A percentile compares a stretch with the other conserved stretches of the same genome.
Evolutionary conservation across 2,329 filamentous ascomycete genomes (phyloP).

Genomic region (Aureobasidium namibiae): DNA sequence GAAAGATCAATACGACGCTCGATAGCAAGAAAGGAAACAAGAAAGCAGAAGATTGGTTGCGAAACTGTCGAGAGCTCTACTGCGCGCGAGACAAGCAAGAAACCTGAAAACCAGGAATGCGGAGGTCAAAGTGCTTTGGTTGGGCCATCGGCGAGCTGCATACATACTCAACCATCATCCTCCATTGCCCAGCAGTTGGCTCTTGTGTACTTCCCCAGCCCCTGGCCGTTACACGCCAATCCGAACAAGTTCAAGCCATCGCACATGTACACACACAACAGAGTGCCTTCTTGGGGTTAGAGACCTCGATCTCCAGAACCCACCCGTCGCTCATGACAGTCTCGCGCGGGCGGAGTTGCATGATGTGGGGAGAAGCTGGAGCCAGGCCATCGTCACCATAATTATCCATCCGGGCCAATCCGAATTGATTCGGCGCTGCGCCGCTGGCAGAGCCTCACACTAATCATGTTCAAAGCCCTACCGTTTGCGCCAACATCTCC

Average conservation of each 20-base stretch:
- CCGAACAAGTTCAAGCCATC: background rate
- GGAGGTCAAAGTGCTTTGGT: background rate
- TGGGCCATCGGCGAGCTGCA: slow-evolving; percentile 8
- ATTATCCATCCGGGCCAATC: background rate
- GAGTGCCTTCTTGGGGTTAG: background rate
- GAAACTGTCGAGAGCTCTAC: slow-evolving; percentile 1
- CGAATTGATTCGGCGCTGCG: background rate
- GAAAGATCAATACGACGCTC: background rate
- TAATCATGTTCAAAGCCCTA: background rate
- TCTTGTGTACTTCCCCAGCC: background rate
- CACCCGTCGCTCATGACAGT: background rate
- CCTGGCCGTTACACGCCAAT: background rate
- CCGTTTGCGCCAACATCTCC: slow-evolving; percentile 1
- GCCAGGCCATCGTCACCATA: slow-evolving; percentile 3
- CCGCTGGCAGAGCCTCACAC: background rate
- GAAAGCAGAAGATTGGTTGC: background rate
- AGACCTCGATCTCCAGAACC: background rate
- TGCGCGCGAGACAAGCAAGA: background rate
- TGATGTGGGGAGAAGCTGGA: background rate
- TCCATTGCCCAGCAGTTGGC: background rate
- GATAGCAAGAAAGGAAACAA: background rate
- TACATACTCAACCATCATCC: slow-evolving; percentile 7
- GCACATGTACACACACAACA: slow-evolving; percentile 4
- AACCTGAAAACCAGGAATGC: slow-evolving; percentile 5
- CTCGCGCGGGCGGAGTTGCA: background rate